These are phyloP conservation scores for Chaetomium globosum DNA, from an alignment of 2,329 filamentous ascomycete genomes.

Conservation along the genomic window DNA sequence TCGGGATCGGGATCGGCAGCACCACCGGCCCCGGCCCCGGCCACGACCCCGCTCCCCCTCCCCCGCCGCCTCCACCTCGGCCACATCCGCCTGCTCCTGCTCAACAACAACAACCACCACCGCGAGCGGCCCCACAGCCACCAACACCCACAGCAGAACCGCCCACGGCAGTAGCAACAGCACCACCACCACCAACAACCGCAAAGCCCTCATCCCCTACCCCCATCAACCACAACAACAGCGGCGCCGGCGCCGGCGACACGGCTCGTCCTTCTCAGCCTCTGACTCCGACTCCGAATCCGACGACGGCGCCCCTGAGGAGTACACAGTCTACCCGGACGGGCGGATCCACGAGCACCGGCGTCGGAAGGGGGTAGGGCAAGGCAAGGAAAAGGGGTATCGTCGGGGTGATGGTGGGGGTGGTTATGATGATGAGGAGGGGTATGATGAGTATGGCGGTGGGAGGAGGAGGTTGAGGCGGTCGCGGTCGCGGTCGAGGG, in stretches of 20 bases:
- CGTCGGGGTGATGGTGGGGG: neutral
- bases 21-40: neutral
- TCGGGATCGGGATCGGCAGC: neutral
- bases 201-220: neutral
- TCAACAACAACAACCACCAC: neutral
- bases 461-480: neutral
- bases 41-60: neutral
- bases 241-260: neutral
- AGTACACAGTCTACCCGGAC: conserved; percentile 24
- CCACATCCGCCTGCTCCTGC: neutral
- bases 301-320: conserved; percentile 1
- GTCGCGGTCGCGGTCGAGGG: conserved; percentile 6
- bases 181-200: neutral
- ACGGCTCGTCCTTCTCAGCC: neutral
- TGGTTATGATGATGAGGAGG: neutral
- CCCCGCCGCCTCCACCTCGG: neutral
- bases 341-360: conserved; percentile 4
- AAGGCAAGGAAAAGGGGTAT: neutral
- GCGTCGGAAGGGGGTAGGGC: neutral
- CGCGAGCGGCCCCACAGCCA: neutral
- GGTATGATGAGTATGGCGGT: neutral
- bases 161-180: neutral
- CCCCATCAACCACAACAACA: neutral
- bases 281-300: neutral
- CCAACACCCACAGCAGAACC: neutral